Evolutionary conservation across 371 early-diverging fungal genomes (phyloP), one percentile per base, ranked within the genome.

Genomic region (Chytridiales sp.): DNA sequence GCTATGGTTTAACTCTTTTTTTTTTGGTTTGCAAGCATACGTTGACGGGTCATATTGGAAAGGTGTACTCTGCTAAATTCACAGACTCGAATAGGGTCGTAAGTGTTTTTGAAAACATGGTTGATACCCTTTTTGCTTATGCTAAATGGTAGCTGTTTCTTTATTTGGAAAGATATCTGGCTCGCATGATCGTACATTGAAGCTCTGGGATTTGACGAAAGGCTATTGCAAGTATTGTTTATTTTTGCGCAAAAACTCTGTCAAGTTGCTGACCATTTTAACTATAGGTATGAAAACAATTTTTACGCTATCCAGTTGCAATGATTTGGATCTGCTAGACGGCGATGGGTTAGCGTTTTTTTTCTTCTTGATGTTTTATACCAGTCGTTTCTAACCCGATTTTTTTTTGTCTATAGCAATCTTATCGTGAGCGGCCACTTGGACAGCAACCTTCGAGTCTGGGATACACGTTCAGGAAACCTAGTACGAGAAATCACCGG

Each of bases 181-280:
- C 53, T 93, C 95, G 55, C 95, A 98, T 67, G 98, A 98, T 74
- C 81, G 97, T 31, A 94, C 96, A 0, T 79, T 96, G 21, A 98
- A 96, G 76, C 76, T 95, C 3, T 98, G 97, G 97, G 97, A 98
- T 78, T 70, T 94, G 34, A 78, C 85, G 44, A 85, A 83, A 64
- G 95, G 93, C 56, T 86, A 85, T 61, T 91, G 92, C 85, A 79
- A 62, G 87, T 66, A 4, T 39, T 26, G 5, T 8, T 30, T 31
- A 11, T 40, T 56, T 47, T 58, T n/a, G n/a, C n/a, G n/a, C n/a
- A n/a, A n/a, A n/a, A n/a, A 21, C 54, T 36, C 40, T 3, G 57
- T 54, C n/a, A n/a, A n/a, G n/a, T n/a, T n/a, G n/a, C n/a, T n/a
- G n/a, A n/a, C n/a, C 31, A 26, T 5, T 24, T 34, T 56, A 24